Conservation (phyloP, 2,329 filamentous ascomycete species). For the Dothiorella sarmentorum region DNA sequence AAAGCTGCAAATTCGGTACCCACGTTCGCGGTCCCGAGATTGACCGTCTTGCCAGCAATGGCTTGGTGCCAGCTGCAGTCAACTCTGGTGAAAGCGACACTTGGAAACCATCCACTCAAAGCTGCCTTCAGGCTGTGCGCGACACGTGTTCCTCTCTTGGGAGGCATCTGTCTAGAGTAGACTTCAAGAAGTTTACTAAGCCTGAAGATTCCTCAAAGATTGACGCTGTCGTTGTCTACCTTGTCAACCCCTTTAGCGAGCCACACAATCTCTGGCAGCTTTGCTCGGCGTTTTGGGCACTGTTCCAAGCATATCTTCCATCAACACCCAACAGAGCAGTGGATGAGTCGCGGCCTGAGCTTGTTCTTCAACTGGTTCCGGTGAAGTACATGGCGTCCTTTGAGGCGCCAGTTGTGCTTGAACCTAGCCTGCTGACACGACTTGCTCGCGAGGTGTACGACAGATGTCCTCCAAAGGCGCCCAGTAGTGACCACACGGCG, state of each 20-base stretch:
- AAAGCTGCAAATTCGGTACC: slow-evolving; percentile 67
- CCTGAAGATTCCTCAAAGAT: slow-evolving; percentile 48
- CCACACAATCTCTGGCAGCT: slow-evolving; percentile 61
- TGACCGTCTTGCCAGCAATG: slow-evolving; percentile 30
- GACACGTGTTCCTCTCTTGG: slow-evolving; percentile 40
- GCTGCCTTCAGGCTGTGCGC: slow-evolving; percentile 29
- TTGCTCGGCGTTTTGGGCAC: slow-evolving; percentile 68
- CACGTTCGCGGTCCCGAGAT: slow-evolving; percentile 49
- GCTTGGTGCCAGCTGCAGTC: slow-evolving; percentile 29
- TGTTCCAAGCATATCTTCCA: slow-evolving; percentile 62
- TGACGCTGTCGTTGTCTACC: slow-evolving; percentile 64
- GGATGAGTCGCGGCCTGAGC: slow-evolving; percentile 46
- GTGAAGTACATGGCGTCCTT: slow-evolving; percentile 64
- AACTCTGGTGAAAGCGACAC: slow-evolving; percentile 23
- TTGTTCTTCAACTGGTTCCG: slow-evolving; percentile 76
- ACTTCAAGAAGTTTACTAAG: slow-evolving; percentile 33
- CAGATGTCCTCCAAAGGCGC: slow-evolving; percentile 56
- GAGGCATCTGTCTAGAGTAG: slow-evolving; percentile 36
- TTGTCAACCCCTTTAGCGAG: slow-evolving; percentile 66
- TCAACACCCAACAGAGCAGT: slow-evolving; percentile 44
- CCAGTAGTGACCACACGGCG: slow-evolving; percentile 37
- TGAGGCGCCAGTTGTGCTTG: slow-evolving; percentile 60
- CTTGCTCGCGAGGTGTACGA: slow-evolving; percentile 76
- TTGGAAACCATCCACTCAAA: slow-evolving; percentile 22
- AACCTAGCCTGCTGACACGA: slow-evolving; percentile 24